These are phyloP conservation scores for Colletotrichum sp. DNA, from an alignment of 2,329 filamentous ascomycete species.

Conservation along the genomic window DNA sequence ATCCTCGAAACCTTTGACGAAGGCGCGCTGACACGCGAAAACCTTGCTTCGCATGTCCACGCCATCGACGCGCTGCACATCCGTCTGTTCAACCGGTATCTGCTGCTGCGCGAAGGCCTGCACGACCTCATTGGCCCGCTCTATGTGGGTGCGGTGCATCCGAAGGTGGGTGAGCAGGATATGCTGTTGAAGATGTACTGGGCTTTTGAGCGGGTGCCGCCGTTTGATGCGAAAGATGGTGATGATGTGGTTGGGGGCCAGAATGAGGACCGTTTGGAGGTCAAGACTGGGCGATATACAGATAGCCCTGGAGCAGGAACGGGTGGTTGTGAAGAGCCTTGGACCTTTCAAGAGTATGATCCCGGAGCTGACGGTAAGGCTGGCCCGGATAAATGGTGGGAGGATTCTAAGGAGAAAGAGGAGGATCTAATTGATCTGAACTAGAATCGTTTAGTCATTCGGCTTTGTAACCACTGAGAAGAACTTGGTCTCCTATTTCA, in stretches of 20 bases:
- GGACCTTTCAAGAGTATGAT: neutral
- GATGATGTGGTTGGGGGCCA: fast-evolving
- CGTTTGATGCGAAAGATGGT: neutral
- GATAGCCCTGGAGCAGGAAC: fast-evolving
- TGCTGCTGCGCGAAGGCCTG: neutral
- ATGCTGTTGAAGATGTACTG: neutral
- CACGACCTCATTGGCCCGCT: neutral
- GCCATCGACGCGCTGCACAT: neutral
- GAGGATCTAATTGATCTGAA: neutral
- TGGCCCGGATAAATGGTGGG: neutral
- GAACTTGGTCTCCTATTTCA: too few relatives aligned
- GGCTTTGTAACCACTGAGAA: too few relatives aligned
- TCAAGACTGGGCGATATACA: fast-evolving
- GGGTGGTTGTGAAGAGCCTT: fast-evolving
- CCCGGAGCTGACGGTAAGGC: neutral
- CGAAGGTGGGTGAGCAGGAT: neutral
- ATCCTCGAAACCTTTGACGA: neutral
- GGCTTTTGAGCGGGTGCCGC: neutral
- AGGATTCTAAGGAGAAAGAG: fast-evolving
- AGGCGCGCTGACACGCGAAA: neutral
- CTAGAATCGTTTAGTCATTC: neutral
- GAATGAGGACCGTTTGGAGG: neutral
- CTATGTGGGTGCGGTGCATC: neutral
- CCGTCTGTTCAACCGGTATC: neutral
- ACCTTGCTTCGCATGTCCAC: neutral